Evolutionary conservation across 345 rosid species (phyloP), one percentile per base, ranked within the genome.

Genomic region (Eucalyptus regnans): DNA sequence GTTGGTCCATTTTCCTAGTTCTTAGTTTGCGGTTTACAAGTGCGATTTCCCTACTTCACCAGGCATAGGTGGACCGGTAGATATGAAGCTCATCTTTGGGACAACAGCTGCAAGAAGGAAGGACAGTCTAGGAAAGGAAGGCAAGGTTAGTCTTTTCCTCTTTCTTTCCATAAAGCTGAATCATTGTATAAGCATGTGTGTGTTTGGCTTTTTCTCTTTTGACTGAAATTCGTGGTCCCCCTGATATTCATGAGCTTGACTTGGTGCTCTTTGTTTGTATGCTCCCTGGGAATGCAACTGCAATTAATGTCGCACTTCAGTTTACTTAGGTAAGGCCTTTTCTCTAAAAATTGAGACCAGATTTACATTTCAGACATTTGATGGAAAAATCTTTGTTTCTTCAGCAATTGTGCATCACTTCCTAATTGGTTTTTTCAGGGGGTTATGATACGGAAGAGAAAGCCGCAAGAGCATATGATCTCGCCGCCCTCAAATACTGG

Each of bases 71-170:
- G 97, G 97, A 95, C 96, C 4, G 97, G 96, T 50, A 94, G 96
- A 90, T 95, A 95, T 90, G 96, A 95, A 91, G 97, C 97, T 60
- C 97, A 95, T 92, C 93, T 95, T 7, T 95, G 97, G 96, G 97
- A 95, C 52, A 95, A 95, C 87, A 95, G 96, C 89, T 95, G 96
- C 92, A 95, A 94, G 94, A 95, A 95, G 88, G 97, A 95, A 88
- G 96, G 96, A 49, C 97, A 95, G 89, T 94, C 95, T 79, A 95
- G 97, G 92, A 94, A 95, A 93, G 97, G 97, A 89, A 93, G 96
- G 90, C 97, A 95, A 95, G 97, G 97, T 95, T 52, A 88, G 95
- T 92, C 48, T 86, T 50, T 52, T 22, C 60, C 44, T 86, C 48
- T 54, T 86, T 51, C 87, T 86, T 31, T 31, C 87, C 66, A 11